Evolutionary conservation across 768 basidiomycete genomes (phyloP).

Genomic region (Mycena indigotica): DNA sequence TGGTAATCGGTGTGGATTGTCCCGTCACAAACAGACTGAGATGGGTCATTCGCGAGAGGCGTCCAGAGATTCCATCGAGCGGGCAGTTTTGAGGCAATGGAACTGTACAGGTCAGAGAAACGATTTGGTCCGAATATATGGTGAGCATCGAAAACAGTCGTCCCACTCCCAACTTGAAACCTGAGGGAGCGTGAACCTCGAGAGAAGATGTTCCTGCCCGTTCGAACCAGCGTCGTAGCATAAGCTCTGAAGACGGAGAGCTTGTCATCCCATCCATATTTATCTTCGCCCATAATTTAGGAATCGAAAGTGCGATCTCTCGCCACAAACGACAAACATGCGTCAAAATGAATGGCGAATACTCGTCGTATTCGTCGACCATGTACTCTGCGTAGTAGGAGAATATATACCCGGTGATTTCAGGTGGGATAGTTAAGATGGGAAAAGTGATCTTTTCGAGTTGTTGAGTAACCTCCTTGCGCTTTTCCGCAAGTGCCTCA

Average conservation of each 20-base stretch:
- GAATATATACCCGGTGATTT: neutral
- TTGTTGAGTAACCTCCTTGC: neutral
- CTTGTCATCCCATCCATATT: neutral
- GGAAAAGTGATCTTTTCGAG: neutral
- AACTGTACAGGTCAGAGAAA: neutral
- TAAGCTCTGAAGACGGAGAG: neutral
- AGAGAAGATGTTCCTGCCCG: neutral
- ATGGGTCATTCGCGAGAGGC: neutral
- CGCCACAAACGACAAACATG: conserved; percentile 11
- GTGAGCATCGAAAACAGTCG: neutral
- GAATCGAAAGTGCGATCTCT: neutral
- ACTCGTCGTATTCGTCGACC: neutral
- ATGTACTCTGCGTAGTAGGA: neutral
- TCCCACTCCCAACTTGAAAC: neutral
- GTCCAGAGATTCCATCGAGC: neutral
- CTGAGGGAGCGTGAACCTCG: neutral
- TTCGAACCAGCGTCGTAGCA: neutral
- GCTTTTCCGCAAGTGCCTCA: neutral
- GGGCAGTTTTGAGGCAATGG: neutral
- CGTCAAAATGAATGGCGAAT: conserved; percentile 4
- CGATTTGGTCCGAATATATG: neutral
- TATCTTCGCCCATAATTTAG: conserved; percentile 1
- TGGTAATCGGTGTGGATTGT: neutral
- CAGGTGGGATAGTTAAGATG: neutral
- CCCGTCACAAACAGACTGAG: neutral